A percentile compares a stretch with the other conserved stretches of the same genome.
Conservation (phyloP, 768 basidiomycete genomes). For the Trametes coccinea region DNA sequence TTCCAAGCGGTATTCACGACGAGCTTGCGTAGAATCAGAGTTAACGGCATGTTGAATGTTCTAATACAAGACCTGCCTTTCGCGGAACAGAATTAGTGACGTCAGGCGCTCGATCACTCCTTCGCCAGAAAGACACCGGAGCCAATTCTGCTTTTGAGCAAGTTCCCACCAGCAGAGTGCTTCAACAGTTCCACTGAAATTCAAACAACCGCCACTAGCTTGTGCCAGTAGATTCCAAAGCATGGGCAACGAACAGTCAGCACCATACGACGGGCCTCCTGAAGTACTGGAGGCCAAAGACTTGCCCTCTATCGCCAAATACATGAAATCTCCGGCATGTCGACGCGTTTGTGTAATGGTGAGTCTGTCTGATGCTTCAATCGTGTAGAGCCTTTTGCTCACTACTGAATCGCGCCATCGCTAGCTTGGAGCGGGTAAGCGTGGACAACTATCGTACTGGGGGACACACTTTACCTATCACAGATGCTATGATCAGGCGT, state of each 20-base stretch:
- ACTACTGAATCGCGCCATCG: no score
- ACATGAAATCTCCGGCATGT: constrained; percentile 69
- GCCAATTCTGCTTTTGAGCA: not conserved
- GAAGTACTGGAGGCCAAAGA: constrained; percentile 38
- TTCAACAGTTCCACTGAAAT: no score
- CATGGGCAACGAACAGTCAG: constrained; percentile 22
- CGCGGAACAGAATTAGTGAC: constrained; percentile 1
- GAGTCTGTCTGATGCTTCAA: constrained; percentile 22
- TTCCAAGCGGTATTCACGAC: no score
- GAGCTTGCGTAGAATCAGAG: no score
- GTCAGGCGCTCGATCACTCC: not conserved
- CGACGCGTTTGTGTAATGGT: constrained; percentile 77
- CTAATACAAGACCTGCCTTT: constrained; percentile 1
- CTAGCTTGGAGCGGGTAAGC: no score
- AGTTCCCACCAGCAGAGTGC: not conserved
- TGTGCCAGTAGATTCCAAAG: not conserved
- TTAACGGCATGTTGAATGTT: not conserved
- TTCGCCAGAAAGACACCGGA: not conserved
- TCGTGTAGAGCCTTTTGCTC: no score
- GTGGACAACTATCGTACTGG: no score
- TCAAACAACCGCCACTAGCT: no score
- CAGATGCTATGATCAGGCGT: constrained; percentile 32
- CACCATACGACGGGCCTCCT: constrained; percentile 25
- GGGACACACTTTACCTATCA: no score
- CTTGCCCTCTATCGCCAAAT: constrained; percentile 54